phyloP scores from a whole-genome alignment of 768 basidiomycete genomes.

The Lanmaoa rubissima region DNA sequence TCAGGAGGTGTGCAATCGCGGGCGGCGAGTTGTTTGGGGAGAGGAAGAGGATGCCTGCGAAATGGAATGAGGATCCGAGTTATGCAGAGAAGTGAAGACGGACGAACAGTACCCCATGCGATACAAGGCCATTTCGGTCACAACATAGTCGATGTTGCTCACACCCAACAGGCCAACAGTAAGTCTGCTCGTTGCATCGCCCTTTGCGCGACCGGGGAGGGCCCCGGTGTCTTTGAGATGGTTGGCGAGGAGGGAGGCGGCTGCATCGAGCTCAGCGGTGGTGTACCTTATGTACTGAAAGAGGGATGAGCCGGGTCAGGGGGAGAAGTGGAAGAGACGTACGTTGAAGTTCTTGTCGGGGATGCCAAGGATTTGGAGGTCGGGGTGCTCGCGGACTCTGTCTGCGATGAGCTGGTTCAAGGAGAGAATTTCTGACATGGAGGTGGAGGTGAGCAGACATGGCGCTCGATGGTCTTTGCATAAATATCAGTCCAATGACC shows the following conservation, averaged over 20 bases:
- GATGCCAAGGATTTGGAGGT: constrained; percentile 23
- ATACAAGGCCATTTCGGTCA: constrained; percentile 26
- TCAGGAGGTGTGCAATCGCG: constrained; percentile 46
- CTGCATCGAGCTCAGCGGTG: constrained; percentile 21
- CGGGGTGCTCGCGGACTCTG: constrained; percentile 17
- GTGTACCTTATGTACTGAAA: constrained; percentile 28
- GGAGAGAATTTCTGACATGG: constrained; percentile 25
- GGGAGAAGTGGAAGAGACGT: background rate
- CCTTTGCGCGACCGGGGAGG: constrained; percentile 24
- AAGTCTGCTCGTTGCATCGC: constrained; percentile 24
- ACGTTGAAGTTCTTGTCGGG: constrained; percentile 27
- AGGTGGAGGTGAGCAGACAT: background rate
- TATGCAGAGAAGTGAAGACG: background rate
- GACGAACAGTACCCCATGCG: constrained; percentile 33
- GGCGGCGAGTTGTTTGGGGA: constrained; percentile 46
- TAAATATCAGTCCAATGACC: background rate
- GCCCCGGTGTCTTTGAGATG: constrained; percentile 16
- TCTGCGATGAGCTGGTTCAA: constrained; percentile 29
- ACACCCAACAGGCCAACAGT: constrained; percentile 27
- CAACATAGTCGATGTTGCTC: constrained; percentile 29
- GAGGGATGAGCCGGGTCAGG: background rate
- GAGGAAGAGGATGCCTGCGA: constrained; percentile 33
- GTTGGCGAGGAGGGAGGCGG: constrained; percentile 28
- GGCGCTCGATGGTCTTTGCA: background rate
- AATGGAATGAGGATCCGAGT: background rate